Evolutionary conservation across 2,329 filamentous ascomycete genomes (phyloP), one percentile per base, ranked within the genome.

Genomic region (Stemphylium vesicarium): DNA sequence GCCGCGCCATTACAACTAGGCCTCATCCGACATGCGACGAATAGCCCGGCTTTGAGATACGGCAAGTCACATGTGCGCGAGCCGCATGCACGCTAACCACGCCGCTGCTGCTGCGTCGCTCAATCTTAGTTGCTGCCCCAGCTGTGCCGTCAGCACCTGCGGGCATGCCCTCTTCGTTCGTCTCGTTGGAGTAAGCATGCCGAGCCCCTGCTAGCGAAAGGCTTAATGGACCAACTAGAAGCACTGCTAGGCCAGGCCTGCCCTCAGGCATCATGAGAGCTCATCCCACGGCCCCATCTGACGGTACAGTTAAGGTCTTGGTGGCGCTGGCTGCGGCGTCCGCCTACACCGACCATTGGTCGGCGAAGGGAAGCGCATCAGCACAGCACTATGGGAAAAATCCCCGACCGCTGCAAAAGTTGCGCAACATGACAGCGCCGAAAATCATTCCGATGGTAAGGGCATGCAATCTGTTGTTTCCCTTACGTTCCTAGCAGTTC

Each of bases 301-400:
- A 49, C 16, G 43, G 31, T 31, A 29, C 26, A 32, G n/a, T 16
- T 20, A 36, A 31, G 32, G 26, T 39, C 11, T 16, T n/a, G 22
- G 39, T 53, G 42, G 36, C 47, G 53, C 43, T 59, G 42, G 29
- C 35, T 47, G 46, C 45, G 38, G 39, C 38, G 24, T 41, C 50
- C 37, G 45, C 9, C 26, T 29, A 29, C 32, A 38, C 35, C 24
- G 32, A 13, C 38, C 22, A 13, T 11, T 31, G 8, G 12, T 4
- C 11, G 16, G 20, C 42, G 22, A 45, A 32, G 9, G 11, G 11
- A 24, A 45, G n/a, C 20, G 32, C 31, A n/a, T 15, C 32, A 20
- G 13, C 31, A 36, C 31, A 33, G n/a, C 9, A 45, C 26, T 26
- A 36, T 16, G 15, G 32, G 15, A 11, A 15, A 35, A 36, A 35